Percentiles rank a stretch among this genome's conserved stretches.
Conservation (phyloP, 768 basidiomycete species). For the Royoungia palumana region DNA sequence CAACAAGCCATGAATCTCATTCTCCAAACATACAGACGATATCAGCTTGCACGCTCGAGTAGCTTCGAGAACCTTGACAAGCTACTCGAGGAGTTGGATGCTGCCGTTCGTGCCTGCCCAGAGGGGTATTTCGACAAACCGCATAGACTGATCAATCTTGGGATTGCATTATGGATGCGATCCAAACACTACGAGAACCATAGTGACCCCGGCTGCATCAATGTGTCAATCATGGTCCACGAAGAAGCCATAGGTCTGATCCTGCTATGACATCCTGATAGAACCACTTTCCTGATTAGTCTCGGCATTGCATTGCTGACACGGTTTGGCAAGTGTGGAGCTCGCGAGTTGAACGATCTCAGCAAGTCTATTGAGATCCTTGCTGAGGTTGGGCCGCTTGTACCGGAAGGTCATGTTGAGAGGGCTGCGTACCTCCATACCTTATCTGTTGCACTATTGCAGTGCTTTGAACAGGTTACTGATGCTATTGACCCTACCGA, state of each 20-base stretch:
- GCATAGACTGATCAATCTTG: conserved; percentile 1
- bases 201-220: neutral
- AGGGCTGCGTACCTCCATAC: neutral
- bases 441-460: neutral
- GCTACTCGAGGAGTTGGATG: neutral
- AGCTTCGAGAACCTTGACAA: neutral
- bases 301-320: neutral
- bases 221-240: neutral
- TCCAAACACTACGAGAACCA: neutral
- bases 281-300: neutral
- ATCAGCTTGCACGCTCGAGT: neutral
- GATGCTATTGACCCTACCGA: too few relatives aligned
- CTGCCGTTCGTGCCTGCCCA: neutral
- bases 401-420: conserved; percentile 1
- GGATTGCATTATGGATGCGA: conserved; percentile 1
- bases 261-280: neutral
- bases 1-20: conserved; percentile 2
- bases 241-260: neutral
- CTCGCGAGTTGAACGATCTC: too few relatives aligned
- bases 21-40: neutral
- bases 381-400: neutral
- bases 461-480: too few relatives aligned
- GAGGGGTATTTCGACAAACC: conserved; percentile 1
- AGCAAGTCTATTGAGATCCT: neutral
- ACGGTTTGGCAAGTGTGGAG: neutral